Evolutionary conservation across 106 monocot genomes (phyloP).

Genomic region (Acanthochlamys bracteata): DNA sequence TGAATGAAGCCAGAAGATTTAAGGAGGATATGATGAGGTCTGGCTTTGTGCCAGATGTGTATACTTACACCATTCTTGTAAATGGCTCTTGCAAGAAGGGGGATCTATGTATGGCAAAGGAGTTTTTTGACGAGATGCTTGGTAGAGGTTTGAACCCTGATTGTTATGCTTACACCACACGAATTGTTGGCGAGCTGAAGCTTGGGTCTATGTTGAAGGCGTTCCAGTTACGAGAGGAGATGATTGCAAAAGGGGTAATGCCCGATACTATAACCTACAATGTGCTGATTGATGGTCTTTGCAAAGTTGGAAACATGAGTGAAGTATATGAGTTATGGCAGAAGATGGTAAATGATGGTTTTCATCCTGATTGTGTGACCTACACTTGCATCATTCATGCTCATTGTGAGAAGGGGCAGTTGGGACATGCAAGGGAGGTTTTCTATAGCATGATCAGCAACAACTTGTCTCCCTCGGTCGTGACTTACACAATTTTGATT

Average conservation of each 20-base stretch:
- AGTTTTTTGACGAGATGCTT: slow-evolving; percentile 79
- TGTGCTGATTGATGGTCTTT: slow-evolving; percentile 68
- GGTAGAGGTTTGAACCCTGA: slow-evolving; percentile 62
- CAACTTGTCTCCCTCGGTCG: slow-evolving; percentile 53
- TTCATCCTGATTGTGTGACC: slow-evolving; percentile 70
- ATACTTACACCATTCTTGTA: slow-evolving; percentile 78
- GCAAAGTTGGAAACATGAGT: slow-evolving; percentile 34
- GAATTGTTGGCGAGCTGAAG: slow-evolving; percentile 58
- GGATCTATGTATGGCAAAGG: slow-evolving; percentile 44
- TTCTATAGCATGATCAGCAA: slow-evolving; percentile 42
- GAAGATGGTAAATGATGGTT: slow-evolving; percentile 51
- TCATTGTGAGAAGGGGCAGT: slow-evolving; percentile 30
- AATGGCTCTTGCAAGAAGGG: slow-evolving; percentile 57
- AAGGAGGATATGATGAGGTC: slow-evolving; percentile 59
- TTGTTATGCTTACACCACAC: slow-evolving; percentile 60
- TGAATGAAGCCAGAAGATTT: slow-evolving; percentile 44
- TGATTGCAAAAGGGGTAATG: slow-evolving; percentile 45
- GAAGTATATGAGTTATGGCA: slow-evolving; percentile 37
- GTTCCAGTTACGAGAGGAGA: slow-evolving; percentile 62
- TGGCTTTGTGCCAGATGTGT: slow-evolving; percentile 56
- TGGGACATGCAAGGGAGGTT: slow-evolving; percentile 32
- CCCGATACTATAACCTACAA: slow-evolving; percentile 65
- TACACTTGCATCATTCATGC: slow-evolving; percentile 91
- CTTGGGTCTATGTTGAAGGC: slow-evolving; percentile 39
- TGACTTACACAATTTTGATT: slow-evolving; percentile 77